These are phyloP conservation scores for Pseudogymnoascus sp. DNA, from an alignment of 2,329 filamentous ascomycete genomes.

Conservation along the genomic window DNA sequence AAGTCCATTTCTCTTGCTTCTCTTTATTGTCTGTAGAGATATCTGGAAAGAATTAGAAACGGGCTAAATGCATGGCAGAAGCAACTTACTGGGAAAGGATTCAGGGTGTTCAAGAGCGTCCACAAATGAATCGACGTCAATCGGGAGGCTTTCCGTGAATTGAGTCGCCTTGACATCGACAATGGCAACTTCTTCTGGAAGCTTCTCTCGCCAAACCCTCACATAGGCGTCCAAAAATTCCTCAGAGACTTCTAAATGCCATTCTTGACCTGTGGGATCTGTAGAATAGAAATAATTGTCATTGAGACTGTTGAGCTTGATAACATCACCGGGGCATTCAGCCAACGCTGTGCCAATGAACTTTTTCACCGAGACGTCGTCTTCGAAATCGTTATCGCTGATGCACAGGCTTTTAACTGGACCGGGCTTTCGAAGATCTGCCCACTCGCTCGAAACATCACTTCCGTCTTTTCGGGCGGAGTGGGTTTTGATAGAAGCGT, in stretches of 20 bases:
- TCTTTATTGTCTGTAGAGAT: slow-evolving; percentile 15
- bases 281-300: not conserved
- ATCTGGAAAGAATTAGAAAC: slow-evolving; percentile 15
- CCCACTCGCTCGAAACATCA: not conserved
- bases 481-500: slow-evolving; percentile 2
- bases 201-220: slow-evolving; percentile 19
- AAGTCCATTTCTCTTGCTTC: slow-evolving; percentile 22
- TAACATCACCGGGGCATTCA: not conserved
- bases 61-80: not conserved
- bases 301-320: not conserved
- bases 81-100: slow-evolving; percentile 19
- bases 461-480: not conserved
- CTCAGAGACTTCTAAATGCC: not conserved
- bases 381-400: not conserved
- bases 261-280: not conserved
- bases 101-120: slow-evolving; percentile 15
- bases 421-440: slow-evolving; percentile 4
- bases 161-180: slow-evolving; percentile 13
- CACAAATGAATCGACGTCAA: slow-evolving; percentile 13
- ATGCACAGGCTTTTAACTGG: not conserved
- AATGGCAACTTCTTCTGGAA: slow-evolving; percentile 10
- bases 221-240: slow-evolving; percentile 17
- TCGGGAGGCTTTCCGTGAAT: slow-evolving; percentile 15
- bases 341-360: not conserved
- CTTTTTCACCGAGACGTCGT: not conserved